Base-by-base conservation (phyloP, 371 early-diverging fungal species). In the Fennellomyces sp. region DNA sequence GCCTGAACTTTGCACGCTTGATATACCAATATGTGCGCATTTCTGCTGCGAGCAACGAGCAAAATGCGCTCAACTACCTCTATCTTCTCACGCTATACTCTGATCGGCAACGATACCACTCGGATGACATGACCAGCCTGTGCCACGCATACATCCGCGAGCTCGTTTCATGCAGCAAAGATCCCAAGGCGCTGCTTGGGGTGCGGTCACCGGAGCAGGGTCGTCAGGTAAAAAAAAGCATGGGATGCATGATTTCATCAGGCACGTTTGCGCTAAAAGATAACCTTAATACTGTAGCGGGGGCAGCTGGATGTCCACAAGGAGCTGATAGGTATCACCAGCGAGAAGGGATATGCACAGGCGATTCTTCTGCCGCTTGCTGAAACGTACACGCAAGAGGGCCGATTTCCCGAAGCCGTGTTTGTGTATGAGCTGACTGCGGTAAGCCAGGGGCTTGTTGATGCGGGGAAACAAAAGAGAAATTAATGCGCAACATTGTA, bases 361-460 rank as follows among this genome's bases (percentile, higher is more conserved):
- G 52, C 70, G 1, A 84, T 96, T 15, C 70, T 88, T 5, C 56
- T 75, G 4, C 83, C 81, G 26, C 80, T 93, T 31, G 97, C 95
- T 3, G 78, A 89, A 54, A 78, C 81, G 17, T 88, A 87, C 45
- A 81, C 81, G 23, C 75, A 77, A 28, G 82, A 86, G 52, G 93
- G 92, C 2, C 76, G 80, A 19, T 81, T 89, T 48, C 71, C 73
- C 31, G 94, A 94, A 61, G 88, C 93, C 2, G 80, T 95, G 19
- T 67, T 80, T 63, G 81, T 95, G 19, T 93, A 86, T 63, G 84
- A 94, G 65, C 70, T 91, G 41, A 88, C 88, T 10, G 78, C 86
- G 53, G 66, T 65, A 59, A 60, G 64, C 27, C n/a, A n/a, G n/a
- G n/a, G n/a, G n/a, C n/a, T n/a, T n/a, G n/a, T n/a, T n/a, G n/a